phyloP scores from a whole-genome alignment of 75 land plant species.

The Pinus albicaulis region DNA sequence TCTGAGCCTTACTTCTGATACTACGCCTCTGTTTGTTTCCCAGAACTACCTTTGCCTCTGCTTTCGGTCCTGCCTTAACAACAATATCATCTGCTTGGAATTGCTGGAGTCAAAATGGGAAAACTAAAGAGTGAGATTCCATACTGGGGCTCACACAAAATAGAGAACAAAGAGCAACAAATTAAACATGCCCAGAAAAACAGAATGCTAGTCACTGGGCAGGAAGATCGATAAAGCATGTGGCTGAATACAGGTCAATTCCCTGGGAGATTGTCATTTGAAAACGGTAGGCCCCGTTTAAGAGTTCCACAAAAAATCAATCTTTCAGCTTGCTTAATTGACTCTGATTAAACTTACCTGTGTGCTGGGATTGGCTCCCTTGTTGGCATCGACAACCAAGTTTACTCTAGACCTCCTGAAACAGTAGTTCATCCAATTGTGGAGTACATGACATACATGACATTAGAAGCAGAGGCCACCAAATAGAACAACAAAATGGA shows the following conservation, averaged over 20 bases:
- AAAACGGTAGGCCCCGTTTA: too few relatives aligned
- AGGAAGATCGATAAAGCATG: too few relatives aligned
- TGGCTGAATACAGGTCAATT: too few relatives aligned
- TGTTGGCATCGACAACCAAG: conserved; percentile 39
- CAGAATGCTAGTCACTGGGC: too few relatives aligned
- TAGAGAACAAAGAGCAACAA: too few relatives aligned
- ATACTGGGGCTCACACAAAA: too few relatives aligned
- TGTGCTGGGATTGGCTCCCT: neutral
- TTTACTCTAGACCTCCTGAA: conserved; percentile 56
- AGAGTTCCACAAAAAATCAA: too few relatives aligned
- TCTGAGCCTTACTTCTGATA: neutral
- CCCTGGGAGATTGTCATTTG: too few relatives aligned
- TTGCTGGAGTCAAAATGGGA: too few relatives aligned
- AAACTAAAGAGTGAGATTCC: too few relatives aligned
- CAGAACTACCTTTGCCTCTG: neutral
- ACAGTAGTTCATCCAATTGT: neutral
- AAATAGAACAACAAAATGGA: neutral
- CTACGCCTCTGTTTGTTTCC: conserved; percentile 9
- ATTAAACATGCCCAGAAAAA: too few relatives aligned
- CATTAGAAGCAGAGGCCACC: neutral
- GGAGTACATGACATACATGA: neutral
- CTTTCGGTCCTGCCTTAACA: neutral
- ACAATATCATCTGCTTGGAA: neutral
- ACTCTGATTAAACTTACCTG: conserved; percentile 3
- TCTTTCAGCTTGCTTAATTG: too few relatives aligned